Conservation (phyloP, 2,329 filamentous ascomycete species). For the Acrocalymma vagum region DNA sequence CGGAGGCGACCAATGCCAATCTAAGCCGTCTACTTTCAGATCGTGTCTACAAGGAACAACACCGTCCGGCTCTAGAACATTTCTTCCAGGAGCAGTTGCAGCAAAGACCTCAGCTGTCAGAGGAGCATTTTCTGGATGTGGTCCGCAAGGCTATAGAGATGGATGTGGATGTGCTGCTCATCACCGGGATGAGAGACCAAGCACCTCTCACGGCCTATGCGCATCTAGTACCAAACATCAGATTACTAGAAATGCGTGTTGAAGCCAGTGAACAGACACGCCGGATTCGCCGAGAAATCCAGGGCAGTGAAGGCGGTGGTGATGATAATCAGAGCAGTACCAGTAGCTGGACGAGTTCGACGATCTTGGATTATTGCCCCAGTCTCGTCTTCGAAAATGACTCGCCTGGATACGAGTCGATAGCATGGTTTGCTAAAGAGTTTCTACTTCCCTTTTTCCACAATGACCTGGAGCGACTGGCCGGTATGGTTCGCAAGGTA, state of each 20-base stretch:
- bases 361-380: conserved; percentile 45
- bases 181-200: conserved; percentile 71
- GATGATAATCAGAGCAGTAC: conserved; percentile 22
- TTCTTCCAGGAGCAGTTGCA: conserved; percentile 61
- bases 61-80: conserved; percentile 60
- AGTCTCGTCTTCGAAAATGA: conserved; percentile 63
- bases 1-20: conserved; percentile 58
- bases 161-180: conserved; percentile 63
- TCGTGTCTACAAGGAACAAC: conserved; percentile 69
- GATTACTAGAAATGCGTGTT: conserved; percentile 64
- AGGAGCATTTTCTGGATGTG: conserved; percentile 60
- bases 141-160: conserved; percentile 50
- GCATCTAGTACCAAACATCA: conserved; percentile 62
- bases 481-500: conserved; percentile 59
- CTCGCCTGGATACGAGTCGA: conserved; percentile 47
- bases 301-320: conserved; percentile 18
- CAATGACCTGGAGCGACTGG: conserved; percentile 55
- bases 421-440: conserved; percentile 51
- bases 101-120: conserved; percentile 54
- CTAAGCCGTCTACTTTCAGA: conserved; percentile 59
- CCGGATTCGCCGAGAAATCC: conserved; percentile 43
- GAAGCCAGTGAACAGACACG: conserved; percentile 50
- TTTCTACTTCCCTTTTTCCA: conserved; percentile 57
- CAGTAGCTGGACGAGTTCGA: conserved; percentile 25
- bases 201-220: conserved; percentile 64